Conservation (phyloP, 1,284 basidiomycete species). For the Agroathelia rolfsii region DNA sequence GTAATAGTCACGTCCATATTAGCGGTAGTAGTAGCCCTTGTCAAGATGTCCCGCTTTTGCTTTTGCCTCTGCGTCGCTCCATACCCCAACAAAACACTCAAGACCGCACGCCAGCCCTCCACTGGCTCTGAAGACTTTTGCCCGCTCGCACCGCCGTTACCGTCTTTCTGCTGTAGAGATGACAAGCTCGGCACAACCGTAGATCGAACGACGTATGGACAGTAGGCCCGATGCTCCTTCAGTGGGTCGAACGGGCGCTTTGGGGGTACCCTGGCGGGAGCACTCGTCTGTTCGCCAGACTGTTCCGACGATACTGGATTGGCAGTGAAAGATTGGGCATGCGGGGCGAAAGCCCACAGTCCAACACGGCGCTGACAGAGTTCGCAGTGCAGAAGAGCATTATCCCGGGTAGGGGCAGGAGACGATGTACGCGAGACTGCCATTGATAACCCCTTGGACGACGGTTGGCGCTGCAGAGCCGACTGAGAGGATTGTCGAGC, state of each 20-base stretch:
- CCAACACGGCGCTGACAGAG: slow-evolving; percentile 70
- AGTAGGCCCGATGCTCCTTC: slow-evolving; percentile 73
- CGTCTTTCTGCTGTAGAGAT: slow-evolving; percentile 23
- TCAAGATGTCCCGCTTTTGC: slow-evolving; percentile 29
- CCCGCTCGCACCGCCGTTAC: slow-evolving; percentile 19
- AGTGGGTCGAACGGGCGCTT: slow-evolving; percentile 58
- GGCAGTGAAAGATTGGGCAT: slow-evolving; percentile 10
- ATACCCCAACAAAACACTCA: slow-evolving; percentile 54
- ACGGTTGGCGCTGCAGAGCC: no score
- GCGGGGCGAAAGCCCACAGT: slow-evolving; percentile 56
- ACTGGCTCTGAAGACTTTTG: no score
- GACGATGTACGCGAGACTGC: no score
- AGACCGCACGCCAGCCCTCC: slow-evolving; percentile 73
- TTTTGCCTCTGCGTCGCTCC: slow-evolving; percentile 51
- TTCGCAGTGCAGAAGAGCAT: slow-evolving; percentile 48
- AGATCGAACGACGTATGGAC: slow-evolving; percentile 67
- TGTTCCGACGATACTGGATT: slow-evolving; percentile 5
- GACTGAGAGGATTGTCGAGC: no score
- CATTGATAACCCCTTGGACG: no score
- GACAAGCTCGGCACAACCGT: slow-evolving; percentile 50
- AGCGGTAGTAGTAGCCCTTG: slow-evolving; percentile 11
- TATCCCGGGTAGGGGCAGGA: slow-evolving; percentile 25
- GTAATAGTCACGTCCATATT: no score
- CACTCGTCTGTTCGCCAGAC: slow-evolving; percentile 12
- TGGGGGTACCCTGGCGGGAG: slow-evolving; percentile 20